A percentile compares a stretch with the other conserved stretches of the same genome.
Evolutionary conservation across 2,329 filamentous ascomycete species (phyloP).

Genomic region (Arthrobotrys sphaeroides): DNA sequence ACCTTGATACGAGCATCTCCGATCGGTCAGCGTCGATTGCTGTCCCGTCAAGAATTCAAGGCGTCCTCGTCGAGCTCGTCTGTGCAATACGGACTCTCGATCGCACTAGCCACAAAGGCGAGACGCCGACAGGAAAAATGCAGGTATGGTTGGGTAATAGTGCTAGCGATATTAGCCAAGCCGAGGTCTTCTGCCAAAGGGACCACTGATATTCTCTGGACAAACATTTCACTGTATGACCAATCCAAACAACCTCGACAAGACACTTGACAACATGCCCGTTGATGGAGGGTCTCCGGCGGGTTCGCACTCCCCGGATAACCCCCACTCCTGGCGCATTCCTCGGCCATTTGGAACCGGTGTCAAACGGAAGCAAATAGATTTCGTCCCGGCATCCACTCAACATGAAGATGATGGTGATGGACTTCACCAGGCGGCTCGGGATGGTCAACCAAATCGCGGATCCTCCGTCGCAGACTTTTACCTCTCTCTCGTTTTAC

Average conservation of each 20-base stretch:
- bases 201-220: neutral
- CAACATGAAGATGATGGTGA: conserved; percentile 20
- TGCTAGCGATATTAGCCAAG: conserved; percentile 12
- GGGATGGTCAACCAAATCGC: conserved; percentile 39
- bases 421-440: conserved; percentile 39
- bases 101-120: conserved; percentile 24
- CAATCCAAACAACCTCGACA: conserved; percentile 10
- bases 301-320: conserved; percentile 24
- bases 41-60: neutral
- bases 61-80: conserved; percentile 21
- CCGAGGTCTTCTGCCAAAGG: neutral
- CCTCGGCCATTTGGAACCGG: conserved; percentile 67
- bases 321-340: conserved; percentile 54
- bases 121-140: conserved; percentile 5
- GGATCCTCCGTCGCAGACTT: conserved; percentile 66
- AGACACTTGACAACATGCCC: conserved; percentile 32
- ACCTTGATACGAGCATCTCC: conserved; percentile 26
- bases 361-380: conserved; percentile 67
- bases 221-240: conserved; percentile 2
- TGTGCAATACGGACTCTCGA: neutral
- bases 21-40: neutral
- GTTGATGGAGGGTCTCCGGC: conserved; percentile 38
- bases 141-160: conserved; percentile 43
- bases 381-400: conserved; percentile 66
- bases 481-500: conserved; percentile 75